Evolutionary conservation across 2,329 filamentous ascomycete species (phyloP).

Genomic region (Xylariaceae sp.): DNA sequence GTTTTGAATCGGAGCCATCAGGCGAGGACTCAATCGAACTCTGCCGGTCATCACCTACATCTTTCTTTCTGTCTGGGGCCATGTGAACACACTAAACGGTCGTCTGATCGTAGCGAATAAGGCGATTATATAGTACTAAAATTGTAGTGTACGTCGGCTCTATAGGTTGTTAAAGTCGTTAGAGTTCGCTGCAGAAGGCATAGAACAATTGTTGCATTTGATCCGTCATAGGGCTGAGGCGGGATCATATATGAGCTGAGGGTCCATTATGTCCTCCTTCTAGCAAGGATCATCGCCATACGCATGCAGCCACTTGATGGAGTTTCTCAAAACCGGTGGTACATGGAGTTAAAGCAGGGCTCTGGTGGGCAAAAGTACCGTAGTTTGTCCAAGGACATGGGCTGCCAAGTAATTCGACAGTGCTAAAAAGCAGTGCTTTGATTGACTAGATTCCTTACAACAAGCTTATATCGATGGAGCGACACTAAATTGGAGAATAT

Average conservation of each 20-base stretch:
- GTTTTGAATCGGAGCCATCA: constrained; percentile 34
- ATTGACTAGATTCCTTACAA: too few relatives aligned
- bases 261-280: neutral
- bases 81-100: constrained; percentile 21
- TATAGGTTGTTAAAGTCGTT: too few relatives aligned
- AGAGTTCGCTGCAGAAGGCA: too few relatives aligned
- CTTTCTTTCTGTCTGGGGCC: constrained; percentile 30
- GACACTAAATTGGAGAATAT: neutral
- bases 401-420: constrained; percentile 3
- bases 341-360: neutral
- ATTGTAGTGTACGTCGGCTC: too few relatives aligned
- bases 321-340: too few relatives aligned
- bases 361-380: neutral
- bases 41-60: constrained; percentile 28
- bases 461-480: constrained; percentile 4
- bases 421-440: neutral
- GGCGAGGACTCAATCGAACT: constrained; percentile 33
- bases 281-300: constrained; percentile 15
- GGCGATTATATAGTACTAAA: too few relatives aligned
- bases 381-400: neutral
- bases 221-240: constrained; percentile 16
- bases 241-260: constrained; percentile 21
- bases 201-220: too few relatives aligned
- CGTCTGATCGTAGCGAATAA: neutral
- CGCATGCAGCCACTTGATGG: constrained; percentile 8